These are phyloP conservation scores for Onygena corvina DNA, from an alignment of 2,329 filamentous ascomycete genomes.

Conservation along the genomic window DNA sequence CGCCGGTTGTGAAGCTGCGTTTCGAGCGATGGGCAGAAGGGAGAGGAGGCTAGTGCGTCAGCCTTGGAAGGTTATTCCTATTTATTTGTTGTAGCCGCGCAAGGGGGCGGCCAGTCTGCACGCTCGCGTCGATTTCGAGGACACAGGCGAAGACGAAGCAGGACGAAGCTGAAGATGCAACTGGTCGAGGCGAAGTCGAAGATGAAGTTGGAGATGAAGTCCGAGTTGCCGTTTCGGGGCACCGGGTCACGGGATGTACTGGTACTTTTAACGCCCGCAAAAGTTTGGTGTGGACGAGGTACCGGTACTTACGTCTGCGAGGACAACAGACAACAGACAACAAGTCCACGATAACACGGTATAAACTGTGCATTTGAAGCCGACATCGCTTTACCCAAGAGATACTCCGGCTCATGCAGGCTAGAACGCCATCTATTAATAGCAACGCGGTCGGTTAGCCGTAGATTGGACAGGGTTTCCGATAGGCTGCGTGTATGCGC, in stretches of 20 bases:
- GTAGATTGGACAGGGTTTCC: conserved; percentile 4
- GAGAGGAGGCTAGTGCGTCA: conserved; percentile 6
- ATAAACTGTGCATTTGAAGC: neutral
- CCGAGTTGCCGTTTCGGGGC: too few relatives aligned
- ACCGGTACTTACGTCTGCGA: neutral
- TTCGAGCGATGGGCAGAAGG: neutral
- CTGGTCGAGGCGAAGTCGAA: neutral
- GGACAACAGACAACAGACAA: neutral
- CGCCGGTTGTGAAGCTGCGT: neutral
- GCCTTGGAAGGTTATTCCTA: conserved; percentile 7
- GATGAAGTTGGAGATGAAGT: neutral
- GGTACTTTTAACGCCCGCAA: neutral
- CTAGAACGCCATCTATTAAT: neutral
- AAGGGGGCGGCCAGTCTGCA: too few relatives aligned
- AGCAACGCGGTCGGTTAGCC: neutral
- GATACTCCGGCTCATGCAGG: neutral
- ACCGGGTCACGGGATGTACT: too few relatives aligned
- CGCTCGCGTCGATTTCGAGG: too few relatives aligned
- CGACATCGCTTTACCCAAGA: neutral
- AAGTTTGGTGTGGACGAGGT: too few relatives aligned
- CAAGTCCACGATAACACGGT: too few relatives aligned
- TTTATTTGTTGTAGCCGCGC: too few relatives aligned
- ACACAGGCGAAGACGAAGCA: too few relatives aligned
- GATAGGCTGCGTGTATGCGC: neutral
- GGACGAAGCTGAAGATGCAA: too few relatives aligned